phyloP scores from a whole-genome alignment of 495 filamentous ascomycete species.

The Podospora bellae-mahoneyi region DNA sequence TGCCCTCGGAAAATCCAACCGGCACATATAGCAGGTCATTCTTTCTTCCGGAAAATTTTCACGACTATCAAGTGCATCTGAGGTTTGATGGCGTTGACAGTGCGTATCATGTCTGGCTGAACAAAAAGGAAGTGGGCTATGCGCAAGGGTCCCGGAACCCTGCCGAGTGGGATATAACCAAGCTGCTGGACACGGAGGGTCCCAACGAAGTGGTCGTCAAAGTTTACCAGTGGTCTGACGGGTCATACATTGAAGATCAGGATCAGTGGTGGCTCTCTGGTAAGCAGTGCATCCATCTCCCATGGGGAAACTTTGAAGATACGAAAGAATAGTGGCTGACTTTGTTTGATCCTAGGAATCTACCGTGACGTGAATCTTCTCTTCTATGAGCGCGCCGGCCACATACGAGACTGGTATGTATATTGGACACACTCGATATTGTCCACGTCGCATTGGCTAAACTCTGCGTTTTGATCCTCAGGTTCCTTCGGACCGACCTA shows the following conservation, averaged over 20 bases:
- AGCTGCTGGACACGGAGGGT: slow-evolving; percentile 36
- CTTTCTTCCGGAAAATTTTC: slow-evolving; percentile 23
- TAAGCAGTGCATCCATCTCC: slow-evolving; percentile 20
- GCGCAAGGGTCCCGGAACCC: slow-evolving; percentile 62
- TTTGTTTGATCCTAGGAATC: slow-evolving; percentile 40
- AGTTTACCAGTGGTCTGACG: slow-evolving; percentile 63
- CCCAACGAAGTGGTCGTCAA: slow-evolving; percentile 53
- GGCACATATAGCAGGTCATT: slow-evolving; percentile 60
- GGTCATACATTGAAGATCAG: slow-evolving; percentile 64
- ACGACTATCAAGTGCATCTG: slow-evolving; percentile 47
- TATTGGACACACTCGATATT: neutral
- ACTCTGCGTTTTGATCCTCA: slow-evolving; percentile 27
- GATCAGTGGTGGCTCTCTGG: slow-evolving; percentile 58
- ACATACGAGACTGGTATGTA: slow-evolving; percentile 49
- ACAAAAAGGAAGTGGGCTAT: slow-evolving; percentile 57
- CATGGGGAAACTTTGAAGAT: neutral
- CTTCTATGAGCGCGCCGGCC: slow-evolving; percentile 37
- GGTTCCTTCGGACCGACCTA: slow-evolving; percentile 52
- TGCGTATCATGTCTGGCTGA: slow-evolving; percentile 63
- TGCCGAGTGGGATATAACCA: slow-evolving; percentile 59
- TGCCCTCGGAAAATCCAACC: slow-evolving; percentile 58
- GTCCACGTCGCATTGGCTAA: neutral
- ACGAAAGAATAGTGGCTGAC: neutral
- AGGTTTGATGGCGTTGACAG: slow-evolving; percentile 67
- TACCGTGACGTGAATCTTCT: slow-evolving; percentile 65